Conservation (phyloP, 2,329 filamentous ascomycete species). For the Grosmannia penicillata region DNA sequence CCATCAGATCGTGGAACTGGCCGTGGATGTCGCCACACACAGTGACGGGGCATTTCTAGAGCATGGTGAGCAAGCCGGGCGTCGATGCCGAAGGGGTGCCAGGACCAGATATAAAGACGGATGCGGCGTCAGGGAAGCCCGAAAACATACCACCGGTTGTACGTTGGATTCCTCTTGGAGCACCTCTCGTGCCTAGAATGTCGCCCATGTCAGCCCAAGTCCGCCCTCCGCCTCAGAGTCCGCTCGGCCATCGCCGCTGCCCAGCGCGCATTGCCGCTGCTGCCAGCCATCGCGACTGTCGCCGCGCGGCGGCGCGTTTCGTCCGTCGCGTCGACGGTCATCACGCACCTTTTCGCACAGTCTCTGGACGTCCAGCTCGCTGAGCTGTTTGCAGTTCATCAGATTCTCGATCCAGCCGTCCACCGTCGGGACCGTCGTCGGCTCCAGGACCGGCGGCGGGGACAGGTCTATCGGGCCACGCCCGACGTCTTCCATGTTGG, state of each 20-base stretch:
- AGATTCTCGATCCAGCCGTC: conserved; percentile 98
- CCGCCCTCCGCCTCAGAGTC: too few relatives aligned
- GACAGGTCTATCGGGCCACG: conserved; percentile 70
- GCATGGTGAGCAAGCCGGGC: not conserved
- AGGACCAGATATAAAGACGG: not conserved
- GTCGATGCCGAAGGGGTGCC: not conserved
- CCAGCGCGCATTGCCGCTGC: too few relatives aligned
- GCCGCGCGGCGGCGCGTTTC: too few relatives aligned
- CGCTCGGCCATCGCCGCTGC: too few relatives aligned
- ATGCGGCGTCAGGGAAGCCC: too few relatives aligned
- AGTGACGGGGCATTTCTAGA: conserved; percentile 91
- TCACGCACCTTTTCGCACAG: conserved; percentile 84
- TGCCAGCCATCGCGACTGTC: too few relatives aligned
- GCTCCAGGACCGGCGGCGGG: conserved; percentile 53
- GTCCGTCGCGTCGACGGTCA: not conserved
- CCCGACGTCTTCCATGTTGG: conserved; percentile 96
- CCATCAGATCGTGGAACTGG: conserved; percentile 98
- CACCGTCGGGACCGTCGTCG: conserved; percentile 78
- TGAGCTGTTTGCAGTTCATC: conserved; percentile 97
- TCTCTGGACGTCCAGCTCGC: conserved; percentile 86
- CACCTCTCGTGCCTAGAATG: conserved; percentile 71
- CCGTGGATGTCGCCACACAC: conserved; percentile 99
- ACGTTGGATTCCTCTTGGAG: conserved; percentile 97
- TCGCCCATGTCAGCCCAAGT: not conserved
- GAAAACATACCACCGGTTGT: conserved; percentile 80